Conservation (phyloP, 2,329 filamentous ascomycete species). For the Talaromyces verruculosus region DNA sequence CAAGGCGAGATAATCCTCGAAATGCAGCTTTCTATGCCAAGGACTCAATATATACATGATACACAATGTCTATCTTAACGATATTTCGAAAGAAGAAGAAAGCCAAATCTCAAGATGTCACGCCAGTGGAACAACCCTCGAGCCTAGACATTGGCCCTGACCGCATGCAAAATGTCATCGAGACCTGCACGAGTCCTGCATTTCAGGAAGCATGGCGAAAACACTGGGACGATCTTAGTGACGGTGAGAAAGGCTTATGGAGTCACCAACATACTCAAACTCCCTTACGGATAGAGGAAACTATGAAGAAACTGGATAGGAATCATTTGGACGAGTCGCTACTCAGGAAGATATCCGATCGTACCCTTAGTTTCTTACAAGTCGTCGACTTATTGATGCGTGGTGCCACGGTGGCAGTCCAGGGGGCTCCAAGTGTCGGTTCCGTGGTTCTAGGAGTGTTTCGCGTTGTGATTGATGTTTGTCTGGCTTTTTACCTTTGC, state of each 20-base stretch:
- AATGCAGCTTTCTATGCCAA: not conserved
- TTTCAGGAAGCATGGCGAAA: constrained; percentile 22
- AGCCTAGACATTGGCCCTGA: not conserved
- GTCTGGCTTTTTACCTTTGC: not conserved
- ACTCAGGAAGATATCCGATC: not conserved
- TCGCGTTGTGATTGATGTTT: not conserved
- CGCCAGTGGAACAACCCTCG: not conserved
- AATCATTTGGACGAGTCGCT: not conserved
- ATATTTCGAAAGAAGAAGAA: constrained; percentile 17
- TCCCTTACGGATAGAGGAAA: constrained; percentile 13
- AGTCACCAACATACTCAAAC: not conserved
- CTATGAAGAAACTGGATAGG: constrained; percentile 11
- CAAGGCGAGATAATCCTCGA: too few relatives aligned
- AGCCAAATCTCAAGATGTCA: not conserved
- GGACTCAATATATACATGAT: not conserved
- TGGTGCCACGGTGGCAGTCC: not conserved
- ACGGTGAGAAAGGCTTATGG: constrained; percentile 18
- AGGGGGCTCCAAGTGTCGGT: constrained; percentile 12
- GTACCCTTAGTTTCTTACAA: not conserved
- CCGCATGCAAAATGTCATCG: constrained; percentile 5
- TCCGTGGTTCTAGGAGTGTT: constrained; percentile 16
- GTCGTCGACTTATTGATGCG: constrained; percentile 17
- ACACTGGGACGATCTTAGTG: constrained; percentile 18
- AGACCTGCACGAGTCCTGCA: constrained; percentile 16
- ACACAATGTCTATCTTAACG: constrained; percentile 11